Percentiles rank a stretch among this genome's conserved stretches.
Evolutionary conservation across 495 filamentous ascomycete genomes (phyloP).

Genomic region (Hypoxylon fuscum): DNA sequence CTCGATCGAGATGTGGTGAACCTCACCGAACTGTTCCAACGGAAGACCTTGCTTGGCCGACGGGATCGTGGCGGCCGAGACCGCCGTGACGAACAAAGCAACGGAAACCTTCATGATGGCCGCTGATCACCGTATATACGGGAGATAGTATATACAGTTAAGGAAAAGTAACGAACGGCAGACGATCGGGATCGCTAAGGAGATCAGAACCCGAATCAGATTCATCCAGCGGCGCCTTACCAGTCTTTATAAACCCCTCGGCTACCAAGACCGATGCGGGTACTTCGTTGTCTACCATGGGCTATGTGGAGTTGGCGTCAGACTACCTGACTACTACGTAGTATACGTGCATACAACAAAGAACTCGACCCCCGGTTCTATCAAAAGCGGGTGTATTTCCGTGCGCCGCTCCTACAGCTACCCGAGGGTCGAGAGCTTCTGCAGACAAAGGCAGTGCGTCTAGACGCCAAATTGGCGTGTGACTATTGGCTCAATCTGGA

Average conservation of each 20-base stretch:
- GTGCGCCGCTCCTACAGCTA: constrained; percentile 19
- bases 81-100: constrained; percentile 42
- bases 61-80: constrained; percentile 39
- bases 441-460: constrained; percentile 11
- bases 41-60: constrained; percentile 28
- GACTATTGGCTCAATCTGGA: constrained; percentile 24
- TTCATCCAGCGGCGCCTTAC: constrained; percentile 20
- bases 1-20: constrained; percentile 34
- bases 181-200: constrained; percentile 39
- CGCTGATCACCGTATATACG: constrained; percentile 28
- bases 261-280: constrained; percentile 23
- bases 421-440: constrained; percentile 11
- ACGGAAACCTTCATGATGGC: constrained; percentile 41
- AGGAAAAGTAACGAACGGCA: constrained; percentile 34
- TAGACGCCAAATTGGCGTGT: constrained; percentile 24
- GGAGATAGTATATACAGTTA: constrained; percentile 27
- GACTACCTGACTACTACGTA: constrained; percentile 33
- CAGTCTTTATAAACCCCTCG: constrained; percentile 25
- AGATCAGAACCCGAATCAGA: constrained; percentile 2
- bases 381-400: constrained; percentile 19
- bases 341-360: constrained; percentile 11
- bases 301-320: constrained; percentile 22
- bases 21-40: constrained; percentile 33
- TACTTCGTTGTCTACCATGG: constrained; percentile 16
- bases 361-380: constrained; percentile 23